Percentiles rank a stretch among this genome's conserved stretches.
Evolutionary conservation across 1,284 basidiomycete genomes (phyloP).

Genomic region (Marasmius tenuissimus): DNA sequence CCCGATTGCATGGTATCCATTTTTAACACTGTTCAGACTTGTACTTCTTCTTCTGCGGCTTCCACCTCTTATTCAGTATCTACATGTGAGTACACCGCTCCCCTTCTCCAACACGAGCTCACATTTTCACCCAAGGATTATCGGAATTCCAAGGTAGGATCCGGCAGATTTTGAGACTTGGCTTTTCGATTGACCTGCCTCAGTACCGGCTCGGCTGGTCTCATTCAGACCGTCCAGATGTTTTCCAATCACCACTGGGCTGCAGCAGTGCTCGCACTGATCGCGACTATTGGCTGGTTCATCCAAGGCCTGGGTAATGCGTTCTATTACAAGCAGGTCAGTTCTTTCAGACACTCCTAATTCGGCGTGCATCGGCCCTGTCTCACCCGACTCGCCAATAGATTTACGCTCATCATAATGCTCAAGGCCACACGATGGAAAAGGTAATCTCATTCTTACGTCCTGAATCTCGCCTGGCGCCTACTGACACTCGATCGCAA

Average conservation of each 20-base stretch:
- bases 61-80: constrained; percentile 87
- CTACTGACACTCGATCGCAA: constrained; percentile 29
- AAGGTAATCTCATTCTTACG: constrained; percentile 48
- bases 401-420: constrained; percentile 85
- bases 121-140: constrained; percentile 57
- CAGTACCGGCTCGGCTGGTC: constrained; percentile 92
- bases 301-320: constrained; percentile 82
- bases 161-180: constrained; percentile 2
- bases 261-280: constrained; percentile 75
- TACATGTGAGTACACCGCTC: constrained; percentile 65
- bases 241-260: constrained; percentile 64
- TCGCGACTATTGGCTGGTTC: constrained; percentile 87
- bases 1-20: constrained; percentile 26
- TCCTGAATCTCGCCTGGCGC: constrained; percentile 10
- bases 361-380: constrained; percentile 5
- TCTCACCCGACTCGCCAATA: constrained; percentile 29
- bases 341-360: constrained; percentile 18
- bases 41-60: constrained; percentile 94
- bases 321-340: constrained; percentile 80
- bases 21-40: constrained; percentile 60
- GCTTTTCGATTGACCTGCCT: constrained; percentile 15
- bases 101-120: constrained; percentile 20
- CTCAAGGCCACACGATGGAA: constrained; percentile 81
- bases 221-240: constrained; percentile 88
- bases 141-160: constrained; percentile 76